phyloP scores from a whole-genome alignment of 306 rosid genomes.

The Corylus avellana region DNA sequence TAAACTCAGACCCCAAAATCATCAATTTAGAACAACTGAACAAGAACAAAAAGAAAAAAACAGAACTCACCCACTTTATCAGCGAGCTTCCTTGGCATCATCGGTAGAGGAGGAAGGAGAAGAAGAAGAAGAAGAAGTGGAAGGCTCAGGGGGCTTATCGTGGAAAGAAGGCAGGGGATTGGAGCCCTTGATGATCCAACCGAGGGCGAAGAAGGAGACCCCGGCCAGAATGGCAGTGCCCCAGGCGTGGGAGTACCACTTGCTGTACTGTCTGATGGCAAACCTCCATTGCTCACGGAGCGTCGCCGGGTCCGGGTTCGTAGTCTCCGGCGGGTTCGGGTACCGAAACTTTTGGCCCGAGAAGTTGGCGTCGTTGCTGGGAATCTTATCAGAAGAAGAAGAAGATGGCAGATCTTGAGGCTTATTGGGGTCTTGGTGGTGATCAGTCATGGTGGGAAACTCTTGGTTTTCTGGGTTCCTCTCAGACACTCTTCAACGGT shows the following conservation, averaged over 20 bases:
- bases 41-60: background rate
- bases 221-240: conserved; percentile 95
- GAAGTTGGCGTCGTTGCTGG: conserved; percentile 26
- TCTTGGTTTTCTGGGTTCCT: background rate
- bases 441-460: conserved; percentile 32
- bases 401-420: conserved; percentile 29
- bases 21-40: background rate
- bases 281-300: conserved; percentile 86
- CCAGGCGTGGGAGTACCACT: conserved; percentile 95
- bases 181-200: conserved; percentile 89
- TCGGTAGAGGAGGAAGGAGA: background rate
- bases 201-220: conserved; percentile 84
- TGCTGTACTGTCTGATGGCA: conserved; percentile 71
- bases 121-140: conserved; percentile 33
- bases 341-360: conserved; percentile 36
- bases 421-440: conserved; percentile 31
- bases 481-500: background rate
- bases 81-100: conserved; percentile 24
- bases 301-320: conserved; percentile 75
- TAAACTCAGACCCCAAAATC: background rate
- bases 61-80: conserved; percentile 24
- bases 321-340: conserved; percentile 67
- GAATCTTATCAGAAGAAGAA: conserved; percentile 17
- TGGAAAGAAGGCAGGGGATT: conserved; percentile 74
- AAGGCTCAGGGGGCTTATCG: conserved; percentile 23